A percentile compares a stretch with the other conserved stretches of the same genome.
Evolutionary conservation across 208 protist species (phyloP).

Genomic region (Phytomonas sp.): DNA sequence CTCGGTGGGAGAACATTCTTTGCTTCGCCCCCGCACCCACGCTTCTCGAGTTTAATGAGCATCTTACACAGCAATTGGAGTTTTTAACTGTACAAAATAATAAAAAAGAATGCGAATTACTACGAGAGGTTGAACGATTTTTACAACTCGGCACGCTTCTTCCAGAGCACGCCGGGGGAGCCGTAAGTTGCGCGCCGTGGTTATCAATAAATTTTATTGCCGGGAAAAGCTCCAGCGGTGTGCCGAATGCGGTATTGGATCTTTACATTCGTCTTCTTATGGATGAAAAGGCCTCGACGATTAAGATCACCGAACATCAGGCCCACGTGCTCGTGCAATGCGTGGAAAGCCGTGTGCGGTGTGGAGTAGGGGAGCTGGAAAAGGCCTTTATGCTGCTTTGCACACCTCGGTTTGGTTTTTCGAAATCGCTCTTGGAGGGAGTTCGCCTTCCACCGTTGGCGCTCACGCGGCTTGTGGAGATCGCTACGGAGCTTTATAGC

Average conservation of each 20-base stretch:
- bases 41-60: too few species aligned
- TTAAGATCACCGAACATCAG: constrained; percentile 7
- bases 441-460: constrained; percentile 10
- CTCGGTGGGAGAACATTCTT: too few species aligned
- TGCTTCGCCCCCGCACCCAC: too few species aligned
- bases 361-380: constrained; percentile 28
- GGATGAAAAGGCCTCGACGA: constrained; percentile 15
- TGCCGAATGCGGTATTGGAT: constrained; percentile 54
- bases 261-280: constrained; percentile 40
- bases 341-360: constrained; percentile 24
- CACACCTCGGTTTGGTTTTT: constrained; percentile 41
- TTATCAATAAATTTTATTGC: too few species aligned
- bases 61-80: too few species aligned
- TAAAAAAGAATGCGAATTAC: too few species aligned
- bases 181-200: too few species aligned
- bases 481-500: constrained; percentile 10
- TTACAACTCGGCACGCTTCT: too few species aligned
- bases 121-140: too few species aligned
- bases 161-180: too few species aligned
- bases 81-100: too few species aligned
- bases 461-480: constrained; percentile 14
- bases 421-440: constrained; percentile 5
- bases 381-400: constrained; percentile 44
- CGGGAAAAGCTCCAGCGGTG: not conserved
- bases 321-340: constrained; percentile 26